Evolutionary conservation across 2,329 filamentous ascomycete genomes (phyloP), one percentile per base, ranked within the genome.

Genomic region (Bretziella fagacearum): DNA sequence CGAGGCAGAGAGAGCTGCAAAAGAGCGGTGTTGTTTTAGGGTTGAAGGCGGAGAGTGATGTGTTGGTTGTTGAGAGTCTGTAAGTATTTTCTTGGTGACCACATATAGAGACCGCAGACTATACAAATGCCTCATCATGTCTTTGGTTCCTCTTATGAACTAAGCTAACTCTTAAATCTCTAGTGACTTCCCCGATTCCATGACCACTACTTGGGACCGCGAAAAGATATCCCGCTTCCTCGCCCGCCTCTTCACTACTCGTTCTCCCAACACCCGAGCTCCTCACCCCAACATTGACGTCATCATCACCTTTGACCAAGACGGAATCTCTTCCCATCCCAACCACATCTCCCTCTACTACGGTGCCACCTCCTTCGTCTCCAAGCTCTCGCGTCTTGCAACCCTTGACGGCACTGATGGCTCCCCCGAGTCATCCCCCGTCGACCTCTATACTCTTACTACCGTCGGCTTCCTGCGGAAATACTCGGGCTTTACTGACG

Each of bases 301-400:
- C 23, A 71, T 98, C 55, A 69, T 98, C 54, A 98, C 91, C 25
- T 98, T 98, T 59, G 91, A 98, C 65, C 59, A 63, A n/a, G 53
- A 64, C 42, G 91, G 91, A 50, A 71, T 98, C 42, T 94, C 85
- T 50, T 74, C 75, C 36, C 91, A 98, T 63, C 85, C 86, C 18
- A 98, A 98, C 67, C 91, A 98, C 65, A 81, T 83, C 53, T 86
- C 86, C 4, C 74, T 96, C 6, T 86, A 86, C 65, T 72, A 83
- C 60, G 91, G 89, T 49, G 84, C 85, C 5, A 72, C 74, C 39
- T 63, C 73, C 42, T 96, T 94, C 60, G 61, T 93, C 46, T 65
- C 70, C 44, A 62, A 68, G 6, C 69, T 94, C 44, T 74, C 80
- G 61, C 70, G 71, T 43, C 22, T 45, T 5, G 42, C 47, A 6